A percentile compares a stretch with the other conserved stretches of the same genome.
Evolutionary conservation across 768 basidiomycete genomes (phyloP).

Genomic region (Tulasnella sp.): DNA sequence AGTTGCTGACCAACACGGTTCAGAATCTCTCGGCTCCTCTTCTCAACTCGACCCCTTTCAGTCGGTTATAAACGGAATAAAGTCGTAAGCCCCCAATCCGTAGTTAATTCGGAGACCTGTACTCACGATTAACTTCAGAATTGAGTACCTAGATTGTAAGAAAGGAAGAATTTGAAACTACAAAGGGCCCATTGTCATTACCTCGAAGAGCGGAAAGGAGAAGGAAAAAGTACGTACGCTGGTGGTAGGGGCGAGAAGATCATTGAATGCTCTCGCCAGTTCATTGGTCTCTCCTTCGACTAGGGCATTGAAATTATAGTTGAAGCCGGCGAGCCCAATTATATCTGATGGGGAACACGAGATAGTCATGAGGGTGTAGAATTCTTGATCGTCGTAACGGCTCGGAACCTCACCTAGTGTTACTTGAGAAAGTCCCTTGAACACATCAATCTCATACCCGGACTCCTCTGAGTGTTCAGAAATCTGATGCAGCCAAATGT

Average conservation of each 20-base stretch:
- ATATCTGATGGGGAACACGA: too few species aligned
- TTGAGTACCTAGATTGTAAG: background rate
- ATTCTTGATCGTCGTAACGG: too few species aligned
- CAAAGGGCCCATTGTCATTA: background rate
- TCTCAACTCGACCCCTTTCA: background rate
- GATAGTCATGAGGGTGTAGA: too few species aligned
- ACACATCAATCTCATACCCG: background rate
- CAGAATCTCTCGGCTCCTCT: background rate
- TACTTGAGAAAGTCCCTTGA: background rate
- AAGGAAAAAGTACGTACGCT: background rate
- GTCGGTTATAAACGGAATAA: background rate
- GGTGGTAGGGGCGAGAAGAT: constrained; percentile 18
- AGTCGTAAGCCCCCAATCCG: too few species aligned
- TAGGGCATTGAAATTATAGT: constrained; percentile 29
- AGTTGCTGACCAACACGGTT: background rate
- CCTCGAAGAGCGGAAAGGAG: background rate
- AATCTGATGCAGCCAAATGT: background rate
- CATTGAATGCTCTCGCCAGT: constrained; percentile 26
- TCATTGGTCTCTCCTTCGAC: constrained; percentile 25
- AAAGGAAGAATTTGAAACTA: background rate
- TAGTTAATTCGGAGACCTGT: background rate
- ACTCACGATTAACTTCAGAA: background rate
- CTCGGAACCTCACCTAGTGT: constrained; percentile 21
- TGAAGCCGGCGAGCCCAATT: constrained; percentile 20
- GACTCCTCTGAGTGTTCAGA: background rate